phyloP scores from a whole-genome alignment of 169 alveolate genomes.

The Babesia divergens region DNA sequence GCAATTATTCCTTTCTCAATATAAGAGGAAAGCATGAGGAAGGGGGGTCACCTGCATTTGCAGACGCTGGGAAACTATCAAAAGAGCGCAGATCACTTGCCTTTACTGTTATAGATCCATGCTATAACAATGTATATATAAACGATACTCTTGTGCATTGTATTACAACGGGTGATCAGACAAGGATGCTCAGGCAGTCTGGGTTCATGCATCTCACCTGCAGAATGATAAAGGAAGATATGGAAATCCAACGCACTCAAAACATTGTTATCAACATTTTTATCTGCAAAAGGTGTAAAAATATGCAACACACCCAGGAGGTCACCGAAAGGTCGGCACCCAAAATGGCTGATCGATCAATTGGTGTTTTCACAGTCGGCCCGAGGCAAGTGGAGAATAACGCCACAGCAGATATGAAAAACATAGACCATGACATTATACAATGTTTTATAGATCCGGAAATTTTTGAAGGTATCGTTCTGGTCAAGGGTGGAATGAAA shows the following conservation, averaged over 20 bases:
- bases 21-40: neutral
- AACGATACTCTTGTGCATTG: conserved; percentile 1
- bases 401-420: neutral
- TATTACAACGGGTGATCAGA: neutral
- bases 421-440: neutral
- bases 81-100: no score
- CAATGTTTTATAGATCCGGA: conserved; percentile 11
- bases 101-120: neutral
- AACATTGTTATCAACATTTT: neutral
- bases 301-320: neutral
- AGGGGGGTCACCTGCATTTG: neutral
- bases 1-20: neutral
- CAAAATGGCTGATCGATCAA: neutral
- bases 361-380: neutral
- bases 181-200: neutral
- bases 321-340: neutral
- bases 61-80: no score
- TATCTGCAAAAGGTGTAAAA: neutral
- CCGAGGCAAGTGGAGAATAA: neutral
- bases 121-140: neutral
- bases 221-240: neutral
- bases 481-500: neutral
- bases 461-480: neutral
- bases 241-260: neutral
- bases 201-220: neutral